A percentile compares a stretch with the other conserved stretches of the same genome.
Evolutionary conservation across 371 early-diverging fungal species (phyloP).

Genomic region (Syncephalastrum sp.): DNA sequence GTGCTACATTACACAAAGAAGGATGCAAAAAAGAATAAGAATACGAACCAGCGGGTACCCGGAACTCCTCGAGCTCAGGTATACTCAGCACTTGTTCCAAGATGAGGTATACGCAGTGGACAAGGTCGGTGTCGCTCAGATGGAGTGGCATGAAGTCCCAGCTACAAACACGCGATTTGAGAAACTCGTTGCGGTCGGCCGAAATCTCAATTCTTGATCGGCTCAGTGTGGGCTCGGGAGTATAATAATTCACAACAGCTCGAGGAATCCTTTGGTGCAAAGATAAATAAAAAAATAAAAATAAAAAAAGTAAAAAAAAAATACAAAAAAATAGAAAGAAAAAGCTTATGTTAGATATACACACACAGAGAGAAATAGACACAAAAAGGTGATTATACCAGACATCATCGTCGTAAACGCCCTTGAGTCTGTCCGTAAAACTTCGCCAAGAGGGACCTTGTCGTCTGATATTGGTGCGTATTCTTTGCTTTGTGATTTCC

Average conservation of each 20-base stretch:
- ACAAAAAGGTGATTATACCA: conserved; percentile 14
- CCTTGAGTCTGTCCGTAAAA: conserved; percentile 34
- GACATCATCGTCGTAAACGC: conserved; percentile 30
- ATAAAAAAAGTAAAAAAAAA: too few species aligned
- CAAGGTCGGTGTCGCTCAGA: conserved; percentile 50
- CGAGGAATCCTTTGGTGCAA: too few species aligned
- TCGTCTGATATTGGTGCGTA: conserved; percentile 22
- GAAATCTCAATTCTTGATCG: neutral
- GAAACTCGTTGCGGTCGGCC: conserved; percentile 9
- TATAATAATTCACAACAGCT: conserved; percentile 14
- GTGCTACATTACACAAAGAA: too few species aligned
- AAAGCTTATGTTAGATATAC: too few species aligned
- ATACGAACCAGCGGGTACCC: conserved; percentile 54
- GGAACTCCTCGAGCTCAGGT: conserved; percentile 56
- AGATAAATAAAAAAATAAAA: too few species aligned
- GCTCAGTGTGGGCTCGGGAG: conserved; percentile 10
- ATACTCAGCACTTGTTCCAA: conserved; percentile 57
- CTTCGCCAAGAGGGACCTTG: conserved; percentile 30
- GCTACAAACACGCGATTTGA: conserved; percentile 45
- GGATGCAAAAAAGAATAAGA: too few species aligned
- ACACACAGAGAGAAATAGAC: too few species aligned
- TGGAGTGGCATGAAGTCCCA: conserved; percentile 67
- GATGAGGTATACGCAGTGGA: conserved; percentile 59
- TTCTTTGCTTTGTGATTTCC: conserved; percentile 7
- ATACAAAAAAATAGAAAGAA: too few species aligned